Conservation (phyloP, 768 basidiomycete genomes). For the Rhizopogon roseolus region DNA sequence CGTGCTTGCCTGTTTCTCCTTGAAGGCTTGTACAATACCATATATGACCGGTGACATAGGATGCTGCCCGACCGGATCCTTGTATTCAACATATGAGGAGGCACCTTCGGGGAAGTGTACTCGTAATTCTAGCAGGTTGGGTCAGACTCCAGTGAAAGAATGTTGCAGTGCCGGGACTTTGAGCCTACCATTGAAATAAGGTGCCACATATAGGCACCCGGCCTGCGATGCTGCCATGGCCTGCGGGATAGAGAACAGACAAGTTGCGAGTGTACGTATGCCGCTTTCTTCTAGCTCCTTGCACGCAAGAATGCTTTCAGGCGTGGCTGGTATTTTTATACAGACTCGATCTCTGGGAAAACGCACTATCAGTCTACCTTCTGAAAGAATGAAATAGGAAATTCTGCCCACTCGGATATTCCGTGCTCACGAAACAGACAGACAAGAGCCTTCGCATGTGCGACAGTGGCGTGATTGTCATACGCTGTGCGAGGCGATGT, state of each 20-base stretch:
- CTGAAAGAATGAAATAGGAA: background rate
- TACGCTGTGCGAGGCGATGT: slow-evolving; percentile 39
- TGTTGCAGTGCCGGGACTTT: slow-evolving; percentile 1
- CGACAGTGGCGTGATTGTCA: slow-evolving; percentile 35
- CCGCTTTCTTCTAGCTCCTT: background rate
- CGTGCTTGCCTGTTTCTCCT: slow-evolving; percentile 32
- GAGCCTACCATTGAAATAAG: slow-evolving; percentile 49
- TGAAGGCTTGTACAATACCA: slow-evolving; percentile 34
- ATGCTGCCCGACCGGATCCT: slow-evolving; percentile 19
- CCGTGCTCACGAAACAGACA: slow-evolving; percentile 36
- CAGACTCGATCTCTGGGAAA: slow-evolving; percentile 39
- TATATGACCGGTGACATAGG: slow-evolving; percentile 32
- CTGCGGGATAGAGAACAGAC: slow-evolving; percentile 50
- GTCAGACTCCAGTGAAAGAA: background rate
- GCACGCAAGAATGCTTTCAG: slow-evolving; percentile 48
- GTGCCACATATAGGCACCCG: slow-evolving; percentile 46
- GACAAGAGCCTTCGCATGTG: slow-evolving; percentile 38
- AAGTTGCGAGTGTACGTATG: slow-evolving; percentile 42
- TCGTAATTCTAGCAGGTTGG: slow-evolving; percentile 31
- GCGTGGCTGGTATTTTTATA: slow-evolving; percentile 57
- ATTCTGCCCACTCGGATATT: slow-evolving; percentile 30
- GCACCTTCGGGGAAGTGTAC: slow-evolving; percentile 40
- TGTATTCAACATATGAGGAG: slow-evolving; percentile 32
- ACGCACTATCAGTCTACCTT: background rate
- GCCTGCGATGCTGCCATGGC: slow-evolving; percentile 52